Conservation (phyloP, 257 asterid species). For the Ilex aquifolium region DNA sequence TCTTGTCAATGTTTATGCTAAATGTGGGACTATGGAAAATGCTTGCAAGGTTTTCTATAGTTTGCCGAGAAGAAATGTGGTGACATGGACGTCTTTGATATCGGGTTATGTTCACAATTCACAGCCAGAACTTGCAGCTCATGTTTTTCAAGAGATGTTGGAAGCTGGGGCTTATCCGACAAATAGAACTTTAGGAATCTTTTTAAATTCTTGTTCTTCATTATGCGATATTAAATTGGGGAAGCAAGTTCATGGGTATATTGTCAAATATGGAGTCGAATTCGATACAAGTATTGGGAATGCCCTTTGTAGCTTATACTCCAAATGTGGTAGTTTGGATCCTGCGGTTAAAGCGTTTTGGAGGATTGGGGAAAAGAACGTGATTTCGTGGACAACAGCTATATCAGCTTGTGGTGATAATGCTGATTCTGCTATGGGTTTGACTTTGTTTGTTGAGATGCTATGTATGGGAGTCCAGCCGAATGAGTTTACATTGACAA, state of each 20-base stretch:
- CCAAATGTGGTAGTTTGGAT: constrained; percentile 47
- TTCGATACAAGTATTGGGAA: constrained; percentile 63
- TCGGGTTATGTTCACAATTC: constrained; percentile 57
- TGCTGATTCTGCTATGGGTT: constrained; percentile 62
- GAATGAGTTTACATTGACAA: constrained; percentile 69
- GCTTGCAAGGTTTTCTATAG: constrained; percentile 65
- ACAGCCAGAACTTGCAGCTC: constrained; percentile 49
- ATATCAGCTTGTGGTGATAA: constrained; percentile 76
- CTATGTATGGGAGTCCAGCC: constrained; percentile 55
- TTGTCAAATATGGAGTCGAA: constrained; percentile 49
- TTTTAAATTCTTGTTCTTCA: constrained; percentile 63
- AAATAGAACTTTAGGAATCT: constrained; percentile 55
- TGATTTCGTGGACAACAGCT: constrained; percentile 80
- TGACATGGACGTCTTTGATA: constrained; percentile 86
- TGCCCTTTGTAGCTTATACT: constrained; percentile 74
- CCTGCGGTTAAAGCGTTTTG: constrained; percentile 55
- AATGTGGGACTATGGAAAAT: constrained; percentile 50
- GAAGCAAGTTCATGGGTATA: constrained; percentile 75
- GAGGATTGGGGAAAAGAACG: constrained; percentile 59
- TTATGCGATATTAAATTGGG: constrained; percentile 48
- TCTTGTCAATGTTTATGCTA: constrained; percentile 68
- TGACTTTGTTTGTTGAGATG: constrained; percentile 62
- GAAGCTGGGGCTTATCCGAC: constrained; percentile 62
- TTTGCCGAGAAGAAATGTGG: constrained; percentile 60
- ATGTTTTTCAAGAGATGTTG: constrained; percentile 65